Percentiles rank a stretch among this genome's conserved stretches.
Conservation (phyloP, 176 grass and related monocot species). For the Cenchrus purpureus region DNA sequence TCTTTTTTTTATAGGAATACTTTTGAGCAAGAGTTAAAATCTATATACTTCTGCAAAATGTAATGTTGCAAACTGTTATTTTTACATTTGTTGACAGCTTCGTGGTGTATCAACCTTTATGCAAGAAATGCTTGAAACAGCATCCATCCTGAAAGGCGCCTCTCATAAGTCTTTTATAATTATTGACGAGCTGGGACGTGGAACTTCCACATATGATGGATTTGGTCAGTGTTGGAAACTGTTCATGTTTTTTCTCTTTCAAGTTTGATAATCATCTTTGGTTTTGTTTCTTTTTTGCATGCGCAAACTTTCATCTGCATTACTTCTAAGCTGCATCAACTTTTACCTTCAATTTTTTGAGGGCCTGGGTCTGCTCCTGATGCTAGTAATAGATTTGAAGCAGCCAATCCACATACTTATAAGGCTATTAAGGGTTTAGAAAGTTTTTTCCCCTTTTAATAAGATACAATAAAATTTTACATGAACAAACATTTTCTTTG, state of each 20-base stretch:
- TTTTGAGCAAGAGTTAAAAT: constrained; percentile 15
- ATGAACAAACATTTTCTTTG: too few species aligned
- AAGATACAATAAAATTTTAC: too few species aligned
- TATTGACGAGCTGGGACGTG: constrained; percentile 94
- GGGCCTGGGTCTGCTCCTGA: neutral
- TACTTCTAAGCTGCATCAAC: neutral
- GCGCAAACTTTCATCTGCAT: constrained; percentile 20
- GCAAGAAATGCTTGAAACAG: constrained; percentile 99
- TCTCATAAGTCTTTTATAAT: constrained; percentile 93
- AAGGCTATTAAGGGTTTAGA: neutral
- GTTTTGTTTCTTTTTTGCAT: constrained; percentile 20
- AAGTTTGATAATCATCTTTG: constrained; percentile 31
- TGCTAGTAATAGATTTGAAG: constrained; percentile 7
- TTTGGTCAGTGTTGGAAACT: constrained; percentile 65
- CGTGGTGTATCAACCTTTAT: constrained; percentile 98
- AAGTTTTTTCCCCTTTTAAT: too few species aligned
- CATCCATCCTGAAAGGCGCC: constrained; percentile 96
- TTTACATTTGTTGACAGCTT: constrained; percentile 58
- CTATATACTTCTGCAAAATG: constrained; percentile 25
- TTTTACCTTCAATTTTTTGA: neutral
- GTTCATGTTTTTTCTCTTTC: constrained; percentile 11
- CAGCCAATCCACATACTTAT: neutral
- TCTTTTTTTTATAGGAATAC: constrained; percentile 26
- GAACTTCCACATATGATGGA: constrained; percentile 99
- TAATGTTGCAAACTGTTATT: constrained; percentile 19